Evolutionary conservation across 306 rosid genomes (phyloP), one percentile per base, ranked within the genome.

Genomic region (Pachyrhizus erosus): DNA sequence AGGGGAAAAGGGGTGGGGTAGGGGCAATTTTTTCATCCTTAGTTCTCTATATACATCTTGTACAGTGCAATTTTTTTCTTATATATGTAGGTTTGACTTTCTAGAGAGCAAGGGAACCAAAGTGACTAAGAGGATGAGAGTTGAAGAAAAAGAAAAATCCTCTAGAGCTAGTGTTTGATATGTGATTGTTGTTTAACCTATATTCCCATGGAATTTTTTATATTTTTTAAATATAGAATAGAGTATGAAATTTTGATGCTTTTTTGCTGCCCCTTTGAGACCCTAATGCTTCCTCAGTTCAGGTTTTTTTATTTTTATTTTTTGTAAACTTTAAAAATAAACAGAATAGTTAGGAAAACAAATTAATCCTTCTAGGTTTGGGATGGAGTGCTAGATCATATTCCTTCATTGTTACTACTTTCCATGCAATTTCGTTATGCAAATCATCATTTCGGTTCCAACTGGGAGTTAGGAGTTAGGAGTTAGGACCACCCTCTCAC

Each of bases 381-480:
- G 76, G 48, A 75, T 29, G 80, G 20, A 67, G 62, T 31, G 46
- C 7, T 75, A 75, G 70, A 85, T 66, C 2, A 69, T 84, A 75
- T 66, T 48, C 81, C 46, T 49, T 26, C 5, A 9, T 52, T 84
- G 75, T 70, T 75, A 70, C 87, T 66, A 48, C 73, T 24, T 77
- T 82, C 57, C 87, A 80, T 87, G 90, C 87, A 87, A 86, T 87
- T 84, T 91, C 91, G 48, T 78, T 86, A 42, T 88, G 93, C 81
- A 88, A 89, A 91, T 89, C 88, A 91, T 89, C 88, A 87, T 93
- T 91, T 86, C 80, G 55, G 49, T 82, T 83, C 83, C 86, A 79
- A 86, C 83, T 79, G 82, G 89, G 49, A 2, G 10, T 18, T 68
- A 20, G 11, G 73, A 2, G 10, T 18, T 68, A 20, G 11, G 73